Conservation (phyloP, 768 basidiomycete genomes). For the Kwoniella newhampshirensis region DNA sequence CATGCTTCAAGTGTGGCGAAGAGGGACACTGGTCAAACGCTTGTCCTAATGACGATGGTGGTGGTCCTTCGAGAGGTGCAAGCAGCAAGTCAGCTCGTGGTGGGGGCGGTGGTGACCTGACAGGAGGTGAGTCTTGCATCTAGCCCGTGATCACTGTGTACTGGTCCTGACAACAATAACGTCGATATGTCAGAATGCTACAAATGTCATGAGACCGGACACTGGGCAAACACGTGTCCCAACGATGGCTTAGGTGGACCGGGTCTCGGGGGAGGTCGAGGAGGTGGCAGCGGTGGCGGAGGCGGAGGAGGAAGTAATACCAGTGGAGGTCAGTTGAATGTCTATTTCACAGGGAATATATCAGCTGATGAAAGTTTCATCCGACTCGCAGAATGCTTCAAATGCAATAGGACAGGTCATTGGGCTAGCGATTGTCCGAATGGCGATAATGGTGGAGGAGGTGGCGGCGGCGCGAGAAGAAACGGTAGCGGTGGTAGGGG, state of each 20-base stretch:
- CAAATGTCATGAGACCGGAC: constrained; percentile 50
- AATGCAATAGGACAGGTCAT: constrained; percentile 45
- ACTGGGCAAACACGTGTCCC: constrained; percentile 49
- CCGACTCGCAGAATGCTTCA: constrained; percentile 50
- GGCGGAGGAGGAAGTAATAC: neutral
- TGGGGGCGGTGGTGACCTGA: constrained; percentile 19
- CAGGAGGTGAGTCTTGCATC: constrained; percentile 21
- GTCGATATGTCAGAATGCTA: constrained; percentile 44
- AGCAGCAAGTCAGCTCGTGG: constrained; percentile 2
- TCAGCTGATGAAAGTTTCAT: no score
- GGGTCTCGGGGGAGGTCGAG: constrained; percentile 8
- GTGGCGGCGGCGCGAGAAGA: neutral
- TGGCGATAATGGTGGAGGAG: neutral
- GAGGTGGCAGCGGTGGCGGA: neutral
- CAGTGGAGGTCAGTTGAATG: constrained; percentile 3
- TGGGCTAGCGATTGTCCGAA: constrained; percentile 36
- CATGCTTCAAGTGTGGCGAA: constrained; percentile 53
- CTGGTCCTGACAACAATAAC: constrained; percentile 5
- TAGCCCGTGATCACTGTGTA: neutral
- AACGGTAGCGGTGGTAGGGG: neutral
- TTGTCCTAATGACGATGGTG: constrained; percentile 35
- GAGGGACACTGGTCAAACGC: constrained; percentile 49
- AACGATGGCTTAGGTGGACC: constrained; percentile 18
- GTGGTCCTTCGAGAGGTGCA: constrained; percentile 3
- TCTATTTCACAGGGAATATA: no score